Percentiles rank a stretch among this genome's conserved stretches.
phyloP scores from a whole-genome alignment of 129 eudicot genomes.

The Artemisia argyi region DNA sequence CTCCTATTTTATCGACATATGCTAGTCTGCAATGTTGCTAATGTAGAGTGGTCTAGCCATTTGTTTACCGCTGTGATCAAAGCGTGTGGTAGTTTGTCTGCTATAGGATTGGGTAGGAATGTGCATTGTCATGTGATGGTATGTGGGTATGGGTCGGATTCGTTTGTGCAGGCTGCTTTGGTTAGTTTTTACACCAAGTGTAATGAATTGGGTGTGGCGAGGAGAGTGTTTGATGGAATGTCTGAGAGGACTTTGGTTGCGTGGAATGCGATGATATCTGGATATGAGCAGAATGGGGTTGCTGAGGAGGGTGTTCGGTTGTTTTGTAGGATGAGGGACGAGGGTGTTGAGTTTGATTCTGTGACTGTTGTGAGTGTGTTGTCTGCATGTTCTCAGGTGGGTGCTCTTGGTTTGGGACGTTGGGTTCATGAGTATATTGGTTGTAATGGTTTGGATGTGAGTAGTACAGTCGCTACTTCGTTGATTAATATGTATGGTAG shows the following conservation, averaged over 20 bases:
- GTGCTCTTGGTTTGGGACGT: constrained; percentile 48
- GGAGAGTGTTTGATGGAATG: constrained; percentile 56
- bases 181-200: constrained; percentile 55
- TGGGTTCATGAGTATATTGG: constrained; percentile 51
- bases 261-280: constrained; percentile 64
- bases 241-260: constrained; percentile 49
- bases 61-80: constrained; percentile 52
- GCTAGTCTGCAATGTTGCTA: constrained; percentile 27
- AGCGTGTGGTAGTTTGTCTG: constrained; percentile 43
- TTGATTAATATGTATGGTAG: constrained; percentile 59
- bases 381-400: constrained; percentile 60
- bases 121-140: constrained; percentile 47
- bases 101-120: constrained; percentile 32
- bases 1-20: constrained; percentile 45
- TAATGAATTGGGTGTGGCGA: constrained; percentile 32
- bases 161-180: constrained; percentile 54
- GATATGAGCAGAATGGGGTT: constrained; percentile 59
- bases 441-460: constrained; percentile 15
- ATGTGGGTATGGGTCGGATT: constrained; percentile 38
- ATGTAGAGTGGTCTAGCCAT: constrained; percentile 33
- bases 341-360: constrained; percentile 43
- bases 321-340: constrained; percentile 41
- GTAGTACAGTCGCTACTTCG: constrained; percentile 46
- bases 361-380: constrained; percentile 49
- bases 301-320: constrained; percentile 42